Base-by-base conservation (phyloP, 202 grass and related monocot species). In the Setaria viridis region DNA sequence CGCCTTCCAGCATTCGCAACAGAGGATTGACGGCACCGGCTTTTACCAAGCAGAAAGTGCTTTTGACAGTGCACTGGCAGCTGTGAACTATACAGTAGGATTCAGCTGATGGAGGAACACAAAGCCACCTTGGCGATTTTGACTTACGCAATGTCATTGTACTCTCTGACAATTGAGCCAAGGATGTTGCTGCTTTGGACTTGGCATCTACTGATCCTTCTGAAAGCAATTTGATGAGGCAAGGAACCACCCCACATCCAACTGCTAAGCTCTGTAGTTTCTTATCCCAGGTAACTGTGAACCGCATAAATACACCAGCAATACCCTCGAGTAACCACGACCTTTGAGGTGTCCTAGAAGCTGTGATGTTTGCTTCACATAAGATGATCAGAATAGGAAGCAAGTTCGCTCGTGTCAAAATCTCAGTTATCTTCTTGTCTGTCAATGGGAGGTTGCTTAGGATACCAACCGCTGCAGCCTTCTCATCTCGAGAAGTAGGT, bases 41-140 rank as follows among this genome's bases (percentile, higher is more conserved):
- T 84, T 98, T 98, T 54, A 91, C 86, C 53, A 98, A 49, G 81
- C 95, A 98, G 50, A 98, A 95, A 12, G 91, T 95, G 83, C 63
- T 95, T 25, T 85, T 98, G 7, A 92, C 78, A 0, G 86, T 93
- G 78, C 95, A 98, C n/a, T 86, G 81, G 21, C 35, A 83, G 30
- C 70, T 87, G 30, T 98, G 95, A 68, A 95, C 87, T 49, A 87
- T 86, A 12, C 95, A 98, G 68, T 91, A 85, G 64, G 84, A 87
- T 71, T 95, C 93, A 7, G 89, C 85, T 57, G 93, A 93, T 42
- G 91, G 80, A 64, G 88, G 57, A 50, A 98, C 84, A 20, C 91
- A 95, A 0, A 98, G 67, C 85, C 93, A 92, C 89, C 88, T 93
- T 20, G 87, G 62, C 2, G 74, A 66, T 80, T 92, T 95, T 45